Conservation (phyloP, 1,139 yeast species). For the Geotrichum reessii region DNA sequence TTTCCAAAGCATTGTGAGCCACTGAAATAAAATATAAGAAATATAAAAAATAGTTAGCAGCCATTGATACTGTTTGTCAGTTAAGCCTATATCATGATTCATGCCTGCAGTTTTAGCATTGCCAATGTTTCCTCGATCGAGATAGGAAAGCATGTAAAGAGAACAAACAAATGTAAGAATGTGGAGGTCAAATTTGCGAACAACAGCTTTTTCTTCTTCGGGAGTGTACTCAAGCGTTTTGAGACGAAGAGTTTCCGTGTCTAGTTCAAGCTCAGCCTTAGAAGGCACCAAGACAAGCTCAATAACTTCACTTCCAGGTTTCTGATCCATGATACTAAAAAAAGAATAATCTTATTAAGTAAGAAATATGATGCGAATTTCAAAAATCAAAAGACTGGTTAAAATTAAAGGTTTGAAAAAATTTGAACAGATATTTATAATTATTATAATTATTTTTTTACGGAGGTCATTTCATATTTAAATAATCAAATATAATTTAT, state of each 20-base stretch:
- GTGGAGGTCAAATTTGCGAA: slow-evolving; percentile 25
- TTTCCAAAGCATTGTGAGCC: slow-evolving; percentile 20
- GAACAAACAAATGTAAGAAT: slow-evolving; percentile 26
- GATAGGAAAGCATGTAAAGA: slow-evolving; percentile 28
- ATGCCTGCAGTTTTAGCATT: slow-evolving; percentile 52
- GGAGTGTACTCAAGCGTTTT: slow-evolving; percentile 28
- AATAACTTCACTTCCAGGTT: background rate
- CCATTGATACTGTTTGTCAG: slow-evolving; percentile 38
- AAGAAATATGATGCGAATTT: no score
- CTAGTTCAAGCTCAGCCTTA: slow-evolving; percentile 31
- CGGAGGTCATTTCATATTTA: no score
- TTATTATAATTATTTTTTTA: no score
- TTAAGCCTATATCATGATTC: slow-evolving; percentile 42
- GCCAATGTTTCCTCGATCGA: slow-evolving; percentile 45
- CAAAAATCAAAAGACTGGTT: no score
- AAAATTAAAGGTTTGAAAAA: no score
- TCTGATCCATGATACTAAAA: background rate
- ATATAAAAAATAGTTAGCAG: slow-evolving; percentile 25
- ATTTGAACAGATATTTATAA: no score
- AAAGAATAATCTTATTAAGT: no score
- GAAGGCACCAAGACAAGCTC: background rate
- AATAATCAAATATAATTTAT: no score
- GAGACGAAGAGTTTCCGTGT: slow-evolving; percentile 37
- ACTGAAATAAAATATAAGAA: slow-evolving; percentile 30
- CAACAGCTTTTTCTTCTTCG: slow-evolving; percentile 22